phyloP scores from a whole-genome alignment of 176 grass and related monocot species.

The Oryza officinalis region DNA sequence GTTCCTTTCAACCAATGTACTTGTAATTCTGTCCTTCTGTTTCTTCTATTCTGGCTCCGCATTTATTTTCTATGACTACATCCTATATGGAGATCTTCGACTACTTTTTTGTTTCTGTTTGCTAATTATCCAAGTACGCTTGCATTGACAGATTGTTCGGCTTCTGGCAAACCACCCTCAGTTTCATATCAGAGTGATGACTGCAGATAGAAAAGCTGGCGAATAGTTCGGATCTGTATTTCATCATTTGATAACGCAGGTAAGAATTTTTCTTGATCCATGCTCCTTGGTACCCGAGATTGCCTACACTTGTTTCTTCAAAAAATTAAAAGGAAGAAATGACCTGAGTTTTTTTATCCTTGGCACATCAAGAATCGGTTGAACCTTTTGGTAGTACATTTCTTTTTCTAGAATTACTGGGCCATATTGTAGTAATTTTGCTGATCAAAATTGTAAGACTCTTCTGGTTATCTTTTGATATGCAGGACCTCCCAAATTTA shows the following conservation, averaged over 20 bases:
- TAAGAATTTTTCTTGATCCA: constrained; percentile 22
- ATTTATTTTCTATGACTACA: neutral
- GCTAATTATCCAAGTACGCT: neutral
- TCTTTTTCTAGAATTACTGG: constrained; percentile 8
- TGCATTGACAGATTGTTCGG: constrained; percentile 67
- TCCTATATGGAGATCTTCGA: neutral
- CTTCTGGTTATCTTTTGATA: constrained; percentile 28
- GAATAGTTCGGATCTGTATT: constrained; percentile 86
- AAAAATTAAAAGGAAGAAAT: neutral
- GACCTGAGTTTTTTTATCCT: neutral
- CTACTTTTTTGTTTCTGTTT: neutral
- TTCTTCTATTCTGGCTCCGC: neutral
- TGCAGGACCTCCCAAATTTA: constrained; percentile 78
- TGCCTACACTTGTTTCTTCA: neutral
- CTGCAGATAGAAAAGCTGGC: constrained; percentile 92
- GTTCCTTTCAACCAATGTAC: neutral
- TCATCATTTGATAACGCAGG: constrained; percentile 82
- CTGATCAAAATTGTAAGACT: neutral
- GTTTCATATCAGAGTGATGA: constrained; percentile 75
- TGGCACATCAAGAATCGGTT: neutral
- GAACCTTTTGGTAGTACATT: neutral
- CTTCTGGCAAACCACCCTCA: constrained; percentile 82
- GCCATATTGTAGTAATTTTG: neutral
- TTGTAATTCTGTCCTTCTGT: neutral
- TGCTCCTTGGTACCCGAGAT: neutral